phyloP scores from a whole-genome alignment of 179 eudicot species.

The Nepenthes alata region DNA sequence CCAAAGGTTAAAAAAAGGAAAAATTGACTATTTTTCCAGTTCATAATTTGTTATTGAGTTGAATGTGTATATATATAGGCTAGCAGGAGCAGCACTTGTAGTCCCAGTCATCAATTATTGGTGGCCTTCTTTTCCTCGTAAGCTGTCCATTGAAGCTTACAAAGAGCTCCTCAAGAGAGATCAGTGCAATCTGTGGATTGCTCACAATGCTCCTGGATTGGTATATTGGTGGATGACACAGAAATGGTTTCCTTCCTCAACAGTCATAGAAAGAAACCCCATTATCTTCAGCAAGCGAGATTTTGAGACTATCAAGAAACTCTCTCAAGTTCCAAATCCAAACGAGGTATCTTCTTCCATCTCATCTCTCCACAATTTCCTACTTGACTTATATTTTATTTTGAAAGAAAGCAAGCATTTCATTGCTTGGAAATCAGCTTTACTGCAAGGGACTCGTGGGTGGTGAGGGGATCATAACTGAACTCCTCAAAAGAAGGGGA shows the following conservation, averaged over 20 bases:
- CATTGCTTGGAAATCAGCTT: neutral
- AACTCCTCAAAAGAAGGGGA: too few species aligned
- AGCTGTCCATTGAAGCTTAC: conserved; percentile 7
- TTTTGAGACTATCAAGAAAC: conserved; percentile 16
- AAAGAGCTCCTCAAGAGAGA: conserved; percentile 9
- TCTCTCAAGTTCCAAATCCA: conserved; percentile 4
- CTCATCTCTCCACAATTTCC: neutral
- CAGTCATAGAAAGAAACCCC: conserved; percentile 5
- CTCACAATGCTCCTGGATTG: conserved; percentile 8
- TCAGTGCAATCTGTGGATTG: conserved; percentile 12
- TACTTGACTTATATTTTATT: neutral
- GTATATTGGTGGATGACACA: conserved; percentile 10
- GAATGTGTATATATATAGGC: neutral
- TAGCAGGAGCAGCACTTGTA: conserved; percentile 19
- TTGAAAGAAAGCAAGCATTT: neutral
- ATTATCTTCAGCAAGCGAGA: conserved; percentile 16
- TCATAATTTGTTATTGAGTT: neutral
- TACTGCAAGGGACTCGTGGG: neutral
- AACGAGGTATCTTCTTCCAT: neutral
- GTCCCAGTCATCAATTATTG: conserved; percentile 23
- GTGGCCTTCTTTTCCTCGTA: conserved; percentile 21
- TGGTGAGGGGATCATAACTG: too few species aligned
- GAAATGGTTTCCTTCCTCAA: conserved; percentile 8
- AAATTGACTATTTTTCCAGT: too few species aligned
- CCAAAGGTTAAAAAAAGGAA: too few species aligned